Conservation (phyloP, 306 rosid genomes). For the Corylus avellana region DNA sequence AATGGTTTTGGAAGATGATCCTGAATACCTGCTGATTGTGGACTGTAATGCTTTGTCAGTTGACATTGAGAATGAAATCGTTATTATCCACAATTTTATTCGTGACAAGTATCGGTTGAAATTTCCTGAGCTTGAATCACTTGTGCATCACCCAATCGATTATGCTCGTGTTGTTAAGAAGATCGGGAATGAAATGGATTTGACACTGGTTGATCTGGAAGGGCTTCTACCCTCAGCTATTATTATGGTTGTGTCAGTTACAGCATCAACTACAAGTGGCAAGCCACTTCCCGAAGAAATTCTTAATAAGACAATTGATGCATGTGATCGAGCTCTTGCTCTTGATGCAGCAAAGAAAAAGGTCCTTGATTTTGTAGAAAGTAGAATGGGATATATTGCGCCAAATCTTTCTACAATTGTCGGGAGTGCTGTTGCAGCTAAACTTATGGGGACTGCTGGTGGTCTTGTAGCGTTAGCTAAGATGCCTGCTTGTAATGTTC, state of each 20-base stretch:
- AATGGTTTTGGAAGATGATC: conserved; percentile 84
- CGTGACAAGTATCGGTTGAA: conserved; percentile 92
- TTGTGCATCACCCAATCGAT: conserved; percentile 94
- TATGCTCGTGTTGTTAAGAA: conserved; percentile 96
- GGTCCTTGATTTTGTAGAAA: conserved; percentile 94
- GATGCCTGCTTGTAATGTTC: conserved; percentile 99
- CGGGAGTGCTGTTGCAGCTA: conserved; percentile 95
- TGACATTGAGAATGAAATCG: conserved; percentile 93
- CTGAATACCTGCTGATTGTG: conserved; percentile 90
- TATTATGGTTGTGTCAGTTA: conserved; percentile 96
- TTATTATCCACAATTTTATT: conserved; percentile 84
- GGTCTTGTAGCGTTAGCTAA: conserved; percentile 75
- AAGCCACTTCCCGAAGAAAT: conserved; percentile 94
- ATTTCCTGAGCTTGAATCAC: conserved; percentile 94
- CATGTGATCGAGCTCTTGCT: conserved; percentile 92
- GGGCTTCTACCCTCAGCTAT: conserved; percentile 92
- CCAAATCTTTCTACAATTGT: conserved; percentile 92
- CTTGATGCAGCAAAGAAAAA: conserved; percentile 85
- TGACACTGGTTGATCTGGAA: conserved; percentile 92
- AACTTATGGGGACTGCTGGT: conserved; percentile 97
- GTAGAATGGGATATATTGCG: conserved; percentile 97
- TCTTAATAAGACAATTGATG: conserved; percentile 74
- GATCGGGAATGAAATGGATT: conserved; percentile 92
- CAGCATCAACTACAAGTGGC: conserved; percentile 97
- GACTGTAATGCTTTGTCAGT: conserved; percentile 89